Evolutionary conservation across 345 rosid species (phyloP).

Genomic region (Balakata baccata): DNA sequence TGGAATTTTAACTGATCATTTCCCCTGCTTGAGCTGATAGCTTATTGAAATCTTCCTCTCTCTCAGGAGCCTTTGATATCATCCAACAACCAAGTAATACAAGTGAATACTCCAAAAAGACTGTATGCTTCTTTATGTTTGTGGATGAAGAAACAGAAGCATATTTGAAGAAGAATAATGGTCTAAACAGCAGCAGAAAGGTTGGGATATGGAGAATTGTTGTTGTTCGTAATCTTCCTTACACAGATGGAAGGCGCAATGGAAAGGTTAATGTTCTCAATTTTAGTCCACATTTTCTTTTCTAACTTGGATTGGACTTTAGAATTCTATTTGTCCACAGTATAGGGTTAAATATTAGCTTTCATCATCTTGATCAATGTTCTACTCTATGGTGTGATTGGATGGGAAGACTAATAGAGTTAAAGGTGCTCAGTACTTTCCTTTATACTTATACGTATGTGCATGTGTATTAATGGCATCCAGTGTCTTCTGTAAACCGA

Average conservation of each 20-base stretch:
- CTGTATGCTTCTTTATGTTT: constrained; percentile 89
- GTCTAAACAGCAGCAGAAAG: constrained; percentile 49
- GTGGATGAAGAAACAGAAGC: constrained; percentile 91
- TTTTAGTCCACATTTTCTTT: not conserved
- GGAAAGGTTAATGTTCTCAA: constrained; percentile 62
- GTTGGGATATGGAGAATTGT: constrained; percentile 91
- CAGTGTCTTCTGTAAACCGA: no score
- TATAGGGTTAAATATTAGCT: not conserved
- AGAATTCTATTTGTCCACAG: not conserved
- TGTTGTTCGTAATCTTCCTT: constrained; percentile 84
- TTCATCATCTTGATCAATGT: not conserved
- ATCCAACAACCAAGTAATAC: constrained; percentile 82
- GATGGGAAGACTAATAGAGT: not conserved
- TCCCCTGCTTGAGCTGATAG: constrained; percentile 10
- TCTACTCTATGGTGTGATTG: not conserved
- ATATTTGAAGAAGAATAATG: constrained; percentile 62
- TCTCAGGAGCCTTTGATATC: constrained; percentile 84
- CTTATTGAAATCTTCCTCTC: constrained; percentile 20
- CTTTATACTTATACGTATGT: not conserved
- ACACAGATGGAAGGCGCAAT: constrained; percentile 79
- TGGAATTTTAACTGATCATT: constrained; percentile 13
- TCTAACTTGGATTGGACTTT: not conserved
- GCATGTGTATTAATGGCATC: not conserved
- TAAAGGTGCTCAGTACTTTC: not conserved
- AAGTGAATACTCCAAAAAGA: constrained; percentile 68